Evolutionary conservation across 257 asterid genomes (phyloP).

Genomic region (Hygrophila difformis): DNA sequence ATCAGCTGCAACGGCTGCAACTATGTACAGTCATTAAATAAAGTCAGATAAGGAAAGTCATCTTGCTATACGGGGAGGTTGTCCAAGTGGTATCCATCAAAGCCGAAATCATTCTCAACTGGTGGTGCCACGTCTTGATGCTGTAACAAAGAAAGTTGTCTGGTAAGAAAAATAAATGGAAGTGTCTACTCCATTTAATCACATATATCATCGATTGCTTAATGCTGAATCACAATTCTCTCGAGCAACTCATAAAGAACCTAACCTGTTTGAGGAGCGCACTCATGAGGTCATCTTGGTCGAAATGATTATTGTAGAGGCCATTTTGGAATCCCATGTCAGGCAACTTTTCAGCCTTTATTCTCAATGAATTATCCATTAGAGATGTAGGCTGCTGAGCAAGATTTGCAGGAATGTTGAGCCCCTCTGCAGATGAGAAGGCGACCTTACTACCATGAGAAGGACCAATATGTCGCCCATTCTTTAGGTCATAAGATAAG

Average conservation of each 20-base stretch:
- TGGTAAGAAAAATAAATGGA: not conserved
- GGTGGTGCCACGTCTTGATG: conserved; percentile 57
- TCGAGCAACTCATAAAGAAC: not conserved
- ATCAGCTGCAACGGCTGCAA: no score
- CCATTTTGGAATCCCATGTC: conserved; percentile 37
- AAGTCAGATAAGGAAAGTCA: conserved; percentile 11
- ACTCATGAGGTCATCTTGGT: conserved; percentile 79
- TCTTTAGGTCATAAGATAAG: conserved; percentile 30
- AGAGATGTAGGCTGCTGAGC: conserved; percentile 25
- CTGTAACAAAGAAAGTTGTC: conserved; percentile 9
- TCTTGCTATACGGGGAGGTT: conserved; percentile 49
- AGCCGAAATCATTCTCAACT: conserved; percentile 58
- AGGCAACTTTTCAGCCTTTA: conserved; percentile 43
- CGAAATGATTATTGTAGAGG: conserved; percentile 35
- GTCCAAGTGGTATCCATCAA: conserved; percentile 56
- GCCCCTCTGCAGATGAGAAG: conserved; percentile 23
- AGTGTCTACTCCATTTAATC: no score
- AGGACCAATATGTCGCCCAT: conserved; percentile 21
- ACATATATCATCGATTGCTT: no score
- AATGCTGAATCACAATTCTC: no score
- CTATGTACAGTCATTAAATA: no score
- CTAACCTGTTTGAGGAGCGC: conserved; percentile 63
- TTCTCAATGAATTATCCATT: conserved; percentile 30
- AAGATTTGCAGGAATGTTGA: conserved; percentile 15
- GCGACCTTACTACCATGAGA: conserved; percentile 22